phyloP scores from a whole-genome alignment of 1,284 basidiomycete genomes.

The Porogramme epimiltina region DNA sequence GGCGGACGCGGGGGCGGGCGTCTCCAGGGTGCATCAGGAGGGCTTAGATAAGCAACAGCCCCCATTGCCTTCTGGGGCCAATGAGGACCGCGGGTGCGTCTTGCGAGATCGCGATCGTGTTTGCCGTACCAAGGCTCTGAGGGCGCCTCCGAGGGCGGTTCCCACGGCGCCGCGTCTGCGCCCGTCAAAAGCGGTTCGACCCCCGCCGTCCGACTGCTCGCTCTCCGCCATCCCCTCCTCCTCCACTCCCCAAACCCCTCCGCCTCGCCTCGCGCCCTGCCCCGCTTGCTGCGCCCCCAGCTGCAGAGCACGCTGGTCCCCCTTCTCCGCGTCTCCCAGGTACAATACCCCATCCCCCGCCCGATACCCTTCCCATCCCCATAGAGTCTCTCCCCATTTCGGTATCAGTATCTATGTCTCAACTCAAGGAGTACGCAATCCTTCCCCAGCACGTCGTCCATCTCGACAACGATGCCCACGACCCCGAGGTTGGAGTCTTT shows the following conservation, averaged over 20 bases:
- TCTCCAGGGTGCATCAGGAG: too few species aligned
- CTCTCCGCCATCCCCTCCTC: constrained; percentile 1
- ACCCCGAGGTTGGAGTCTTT: constrained; percentile 37
- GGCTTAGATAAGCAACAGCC: background rate
- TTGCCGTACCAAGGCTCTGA: constrained; percentile 5
- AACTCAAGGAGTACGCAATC: constrained; percentile 34
- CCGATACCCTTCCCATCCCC: constrained; percentile 24
- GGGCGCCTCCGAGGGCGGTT: constrained; percentile 1
- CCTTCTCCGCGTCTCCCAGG: constrained; percentile 4
- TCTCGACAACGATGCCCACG: constrained; percentile 26
- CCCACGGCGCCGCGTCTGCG: constrained; percentile 8
- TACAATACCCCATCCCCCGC: constrained; percentile 20
- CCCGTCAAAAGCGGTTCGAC: constrained; percentile 20
- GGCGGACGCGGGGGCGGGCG: too few species aligned
- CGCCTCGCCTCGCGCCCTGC: background rate
- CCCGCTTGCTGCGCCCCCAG: constrained; percentile 16
- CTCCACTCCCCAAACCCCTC: background rate
- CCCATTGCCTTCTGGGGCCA: constrained; percentile 1
- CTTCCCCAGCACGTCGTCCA: constrained; percentile 26
- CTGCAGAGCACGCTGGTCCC: constrained; percentile 33
- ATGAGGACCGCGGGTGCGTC: constrained; percentile 8
- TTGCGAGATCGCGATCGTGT: constrained; percentile 12
- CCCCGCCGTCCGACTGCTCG: constrained; percentile 11
- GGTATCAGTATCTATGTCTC: constrained; percentile 31
- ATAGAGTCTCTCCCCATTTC: too few species aligned